phyloP scores from a whole-genome alignment of 140 eudicot genomes.

The Ambrosia hybrid region DNA sequence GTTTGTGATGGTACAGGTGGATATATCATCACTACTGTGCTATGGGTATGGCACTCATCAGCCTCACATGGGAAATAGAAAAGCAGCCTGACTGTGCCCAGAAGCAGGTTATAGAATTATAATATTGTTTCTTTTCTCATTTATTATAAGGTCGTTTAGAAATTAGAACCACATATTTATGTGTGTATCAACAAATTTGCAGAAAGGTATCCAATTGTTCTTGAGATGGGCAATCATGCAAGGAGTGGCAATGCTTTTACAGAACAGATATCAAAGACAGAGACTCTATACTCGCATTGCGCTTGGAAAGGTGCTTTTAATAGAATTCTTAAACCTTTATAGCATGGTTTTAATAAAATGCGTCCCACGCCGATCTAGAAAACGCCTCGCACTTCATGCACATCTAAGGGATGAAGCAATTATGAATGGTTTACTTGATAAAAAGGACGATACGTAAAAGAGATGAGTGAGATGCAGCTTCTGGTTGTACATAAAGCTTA shows the following conservation, averaged over 20 bases:
- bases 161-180: conserved; percentile 20
- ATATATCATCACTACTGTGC: conserved; percentile 97
- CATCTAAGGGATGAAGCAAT: too few species aligned
- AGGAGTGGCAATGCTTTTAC: conserved; percentile 96
- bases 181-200: conserved; percentile 39
- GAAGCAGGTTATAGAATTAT: conserved; percentile 62
- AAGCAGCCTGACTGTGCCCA: conserved; percentile 82
- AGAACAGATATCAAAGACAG: conserved; percentile 91
- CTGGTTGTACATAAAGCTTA: too few species aligned
- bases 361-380: too few species aligned
- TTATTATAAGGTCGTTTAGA: neutral
- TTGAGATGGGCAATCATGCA: conserved; percentile 97
- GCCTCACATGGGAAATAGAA: conserved; percentile 97
- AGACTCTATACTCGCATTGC: conserved; percentile 97
- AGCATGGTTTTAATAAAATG: neutral
- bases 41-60: conserved; percentile 95
- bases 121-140: neutral
- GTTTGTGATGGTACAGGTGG: conserved; percentile 69
- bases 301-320: conserved; percentile 73
- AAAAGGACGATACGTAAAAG: too few species aligned
- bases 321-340: neutral
- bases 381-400: too few species aligned
- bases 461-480: too few species aligned
- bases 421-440: too few species aligned
- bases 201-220: conserved; percentile 83